These are phyloP conservation scores for Aureobasidium subglaciale DNA, from an alignment of 2,329 filamentous ascomycete species.

Conservation along the genomic window DNA sequence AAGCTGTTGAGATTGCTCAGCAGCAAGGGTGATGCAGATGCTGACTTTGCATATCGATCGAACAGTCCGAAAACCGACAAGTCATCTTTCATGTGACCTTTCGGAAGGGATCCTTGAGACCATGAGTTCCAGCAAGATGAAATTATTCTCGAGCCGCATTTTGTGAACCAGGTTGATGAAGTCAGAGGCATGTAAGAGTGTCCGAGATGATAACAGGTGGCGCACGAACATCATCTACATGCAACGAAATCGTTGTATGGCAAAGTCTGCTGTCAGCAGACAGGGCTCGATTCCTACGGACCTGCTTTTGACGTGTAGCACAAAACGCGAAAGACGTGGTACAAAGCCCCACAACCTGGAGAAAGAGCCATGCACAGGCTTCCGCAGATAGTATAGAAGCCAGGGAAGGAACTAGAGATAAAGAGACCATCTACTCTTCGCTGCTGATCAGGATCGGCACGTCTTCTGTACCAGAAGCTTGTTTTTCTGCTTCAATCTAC, in stretches of 20 bases:
- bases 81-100: not conserved
- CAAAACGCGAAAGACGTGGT: not conserved
- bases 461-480: not conserved
- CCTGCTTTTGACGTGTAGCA: conserved; percentile 7
- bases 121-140: not conserved
- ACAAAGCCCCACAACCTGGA: conserved; percentile 5
- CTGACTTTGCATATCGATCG: conserved; percentile 6
- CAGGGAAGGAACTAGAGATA: not conserved
- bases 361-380: not conserved
- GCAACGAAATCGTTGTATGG: not conserved
- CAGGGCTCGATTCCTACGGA: not conserved
- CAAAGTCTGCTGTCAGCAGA: conserved; percentile 4
- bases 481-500: not conserved
- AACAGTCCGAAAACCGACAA: not conserved
- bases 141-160: not conserved
- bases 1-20: conserved; percentile 10
- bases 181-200: not conserved
- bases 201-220: not conserved
- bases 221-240: not conserved
- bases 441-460: not conserved
- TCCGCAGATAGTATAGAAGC: not conserved
- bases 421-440: not conserved
- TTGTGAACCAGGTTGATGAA: not conserved
- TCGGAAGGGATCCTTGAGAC: not conserved
- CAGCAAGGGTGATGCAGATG: not conserved